Base-by-base conservation (phyloP, 169 alveolate genomes). In the Condylostoma magnum region DNA sequence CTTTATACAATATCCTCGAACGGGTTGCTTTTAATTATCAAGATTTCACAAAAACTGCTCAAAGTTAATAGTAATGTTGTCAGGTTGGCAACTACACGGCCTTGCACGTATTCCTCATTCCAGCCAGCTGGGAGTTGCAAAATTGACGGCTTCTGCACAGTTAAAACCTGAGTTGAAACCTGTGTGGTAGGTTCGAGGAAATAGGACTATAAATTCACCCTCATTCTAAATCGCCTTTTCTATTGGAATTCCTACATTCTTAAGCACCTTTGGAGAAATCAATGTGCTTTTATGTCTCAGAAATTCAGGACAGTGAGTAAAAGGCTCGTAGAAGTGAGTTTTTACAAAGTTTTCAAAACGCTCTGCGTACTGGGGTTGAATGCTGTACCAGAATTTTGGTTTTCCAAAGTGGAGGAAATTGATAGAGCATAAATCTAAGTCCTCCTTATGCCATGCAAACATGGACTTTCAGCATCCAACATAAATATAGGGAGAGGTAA, bases 361-460 rank as follows among this genome's bases (percentile, higher is more conserved):
- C 48, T 92, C 83, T 38, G 93, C 89, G 48, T 90, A 89, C 6
- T 74, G 79, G 30, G 93, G 91, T 37, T 96, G 96, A 20, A 95
- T 89, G 22, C 95, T 85, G 78, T 96, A 96, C 99, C 99, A 96
- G 34, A 94, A 92, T 94, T 96, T 96, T 1, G 98, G 97, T 63
- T 93, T 87, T 12, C 99, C 99, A 65, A 84, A 77, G 74, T 96
- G 99, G 36, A 94, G 95, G 82, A 87, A 96, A 79, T 96, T 96
- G 36, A 94, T 87, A 5, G 98, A 92, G 3, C 95, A 96, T 48
- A 96, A 88, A 80, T 91, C 96, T 70, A 95, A 76, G 81, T 96
- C 99, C 76, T 96, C 99, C 22, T 97, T 94, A 79, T 96, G 99
- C 99, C 99, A 96, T 52, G 98, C 95, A 79, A 96, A 96, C 69